Evolutionary conservation across 768 basidiomycete genomes (phyloP).

Genomic region (Boletus edulis): DNA sequence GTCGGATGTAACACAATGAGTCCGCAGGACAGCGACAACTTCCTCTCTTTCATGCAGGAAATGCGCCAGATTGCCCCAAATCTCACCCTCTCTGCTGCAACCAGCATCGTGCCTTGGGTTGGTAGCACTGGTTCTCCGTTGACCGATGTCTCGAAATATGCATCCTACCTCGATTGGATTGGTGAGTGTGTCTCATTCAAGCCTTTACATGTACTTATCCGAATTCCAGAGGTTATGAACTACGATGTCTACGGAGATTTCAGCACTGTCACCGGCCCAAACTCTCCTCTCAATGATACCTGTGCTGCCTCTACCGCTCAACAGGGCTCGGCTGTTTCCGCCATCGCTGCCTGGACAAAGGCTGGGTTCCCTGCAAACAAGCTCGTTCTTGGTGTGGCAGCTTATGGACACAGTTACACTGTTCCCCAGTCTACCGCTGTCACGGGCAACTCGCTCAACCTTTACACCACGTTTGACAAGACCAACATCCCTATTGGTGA

Average conservation of each 20-base stretch:
- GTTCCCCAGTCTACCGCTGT: conserved; percentile 25
- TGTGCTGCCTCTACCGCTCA: conserved; percentile 62
- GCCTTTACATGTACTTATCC: conserved; percentile 1
- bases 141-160: conserved; percentile 64
- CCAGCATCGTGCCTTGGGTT: conserved; percentile 62
- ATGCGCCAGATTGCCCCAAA: conserved; percentile 56
- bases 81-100: conserved; percentile 72
- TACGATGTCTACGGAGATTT: conserved; percentile 63
- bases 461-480: conserved; percentile 53
- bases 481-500: conserved; percentile 49
- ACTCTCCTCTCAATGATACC: conserved; percentile 78
- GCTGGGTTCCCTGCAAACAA: conserved; percentile 73
- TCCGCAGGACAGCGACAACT: conserved; percentile 70
- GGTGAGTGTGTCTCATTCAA: conserved; percentile 34
- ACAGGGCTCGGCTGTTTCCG: conserved; percentile 72
- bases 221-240: conserved; percentile 60
- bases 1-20: conserved; percentile 68
- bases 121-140: conserved; percentile 55
- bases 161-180: conserved; percentile 71
- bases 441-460: conserved; percentile 30
- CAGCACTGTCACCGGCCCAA: conserved; percentile 64
- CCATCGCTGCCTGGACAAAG: conserved; percentile 67
- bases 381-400: conserved; percentile 81
- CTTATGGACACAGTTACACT: conserved; percentile 78
- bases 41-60: conserved; percentile 71